A percentile compares a stretch with the other conserved stretches of the same genome.
Conservation (phyloP, 768 basidiomycete species). For the Ramaria rubella region DNA sequence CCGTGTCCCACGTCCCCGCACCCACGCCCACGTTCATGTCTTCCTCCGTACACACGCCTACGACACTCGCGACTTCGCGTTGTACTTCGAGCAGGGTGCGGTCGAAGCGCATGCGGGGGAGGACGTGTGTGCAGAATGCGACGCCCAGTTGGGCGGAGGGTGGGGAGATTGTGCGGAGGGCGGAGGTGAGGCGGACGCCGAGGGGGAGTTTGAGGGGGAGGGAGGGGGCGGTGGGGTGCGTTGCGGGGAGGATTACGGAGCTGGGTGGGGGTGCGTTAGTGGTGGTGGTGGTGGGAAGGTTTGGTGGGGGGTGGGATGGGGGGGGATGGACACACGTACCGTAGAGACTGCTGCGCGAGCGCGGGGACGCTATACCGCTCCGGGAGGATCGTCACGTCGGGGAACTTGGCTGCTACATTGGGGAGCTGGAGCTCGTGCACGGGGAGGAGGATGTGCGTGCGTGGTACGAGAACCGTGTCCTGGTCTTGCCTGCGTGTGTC, state of each 20-base stretch:
- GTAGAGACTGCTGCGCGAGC: not conserved
- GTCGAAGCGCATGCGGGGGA: conserved; percentile 44
- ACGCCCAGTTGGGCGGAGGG: conserved; percentile 51
- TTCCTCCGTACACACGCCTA: conserved; percentile 38
- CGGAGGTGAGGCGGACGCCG: conserved; percentile 52
- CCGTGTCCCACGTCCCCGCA: no score
- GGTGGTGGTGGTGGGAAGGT: conserved; percentile 35
- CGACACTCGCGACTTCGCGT: conserved; percentile 48
- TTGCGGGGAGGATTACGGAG: conserved; percentile 47
- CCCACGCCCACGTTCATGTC: no score
- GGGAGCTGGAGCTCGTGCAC: conserved; percentile 34
- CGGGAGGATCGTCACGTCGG: conserved; percentile 35
- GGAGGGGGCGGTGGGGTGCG: conserved; percentile 26
- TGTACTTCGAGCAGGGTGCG: conserved; percentile 45
- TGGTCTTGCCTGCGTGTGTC: not conserved
- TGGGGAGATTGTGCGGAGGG: conserved; percentile 54
- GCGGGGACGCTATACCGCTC: conserved; percentile 32
- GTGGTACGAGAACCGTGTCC: not conserved
- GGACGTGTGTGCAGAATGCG: conserved; percentile 46
- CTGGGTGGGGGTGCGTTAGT: conserved; percentile 44
- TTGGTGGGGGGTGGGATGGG: not conserved
- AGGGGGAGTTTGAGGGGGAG: conserved; percentile 42
- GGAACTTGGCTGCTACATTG: conserved; percentile 39
- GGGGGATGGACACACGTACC: not conserved
- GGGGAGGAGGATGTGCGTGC: not conserved